A percentile compares a stretch with the other conserved stretches of the same genome.
Evolutionary conservation across 2,329 filamentous ascomycete genomes (phyloP).

Genomic region (Penicillium olsonii): DNA sequence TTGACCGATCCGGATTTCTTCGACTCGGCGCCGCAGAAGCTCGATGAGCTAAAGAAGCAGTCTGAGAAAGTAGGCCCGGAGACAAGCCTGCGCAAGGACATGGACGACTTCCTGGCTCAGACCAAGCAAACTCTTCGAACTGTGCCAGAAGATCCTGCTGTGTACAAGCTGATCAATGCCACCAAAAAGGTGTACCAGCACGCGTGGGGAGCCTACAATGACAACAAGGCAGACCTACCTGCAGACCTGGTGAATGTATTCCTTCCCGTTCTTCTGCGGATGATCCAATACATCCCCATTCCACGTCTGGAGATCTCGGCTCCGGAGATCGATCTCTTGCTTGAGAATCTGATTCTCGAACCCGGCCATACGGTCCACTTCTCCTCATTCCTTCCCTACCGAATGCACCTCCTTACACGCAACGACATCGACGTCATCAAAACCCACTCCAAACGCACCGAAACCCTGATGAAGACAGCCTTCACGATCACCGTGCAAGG

Average conservation of each 20-base stretch:
- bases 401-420: conserved; percentile 75
- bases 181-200: conserved; percentile 68
- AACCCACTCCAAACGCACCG: conserved; percentile 66
- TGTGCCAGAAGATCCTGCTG: conserved; percentile 69
- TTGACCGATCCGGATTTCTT: conserved; percentile 86
- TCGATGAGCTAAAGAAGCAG: conserved; percentile 60
- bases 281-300: conserved; percentile 84
- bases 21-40: conserved; percentile 69
- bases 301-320: conserved; percentile 85
- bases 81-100: conserved; percentile 69
- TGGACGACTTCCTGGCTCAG: conserved; percentile 72
- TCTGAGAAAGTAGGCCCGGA: conserved; percentile 61
- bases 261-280: conserved; percentile 72
- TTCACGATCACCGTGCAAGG: conserved; percentile 80
- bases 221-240: conserved; percentile 70
- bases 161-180: conserved; percentile 69
- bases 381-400: conserved; percentile 86
- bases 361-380: conserved; percentile 81
- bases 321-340: conserved; percentile 77
- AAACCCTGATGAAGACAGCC: conserved; percentile 67
- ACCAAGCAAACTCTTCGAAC: conserved; percentile 67
- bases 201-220: conserved; percentile 65
- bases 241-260: conserved; percentile 78
- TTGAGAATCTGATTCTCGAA: conserved; percentile 89
- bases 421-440: conserved; percentile 87